Conservation (phyloP, 805 yeast species). For the Candida hungchunana region DNA sequence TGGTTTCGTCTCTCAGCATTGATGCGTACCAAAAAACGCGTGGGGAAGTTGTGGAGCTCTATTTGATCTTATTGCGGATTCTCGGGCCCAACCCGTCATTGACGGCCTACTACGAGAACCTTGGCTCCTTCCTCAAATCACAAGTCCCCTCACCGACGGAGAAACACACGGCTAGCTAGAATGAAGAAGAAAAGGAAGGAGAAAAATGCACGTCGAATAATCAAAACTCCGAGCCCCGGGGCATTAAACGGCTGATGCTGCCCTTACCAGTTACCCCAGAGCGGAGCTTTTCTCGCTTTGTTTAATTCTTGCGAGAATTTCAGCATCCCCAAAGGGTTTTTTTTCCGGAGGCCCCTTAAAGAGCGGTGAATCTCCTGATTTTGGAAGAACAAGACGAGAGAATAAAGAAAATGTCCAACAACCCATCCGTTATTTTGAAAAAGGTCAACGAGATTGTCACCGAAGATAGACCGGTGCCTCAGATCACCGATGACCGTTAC, state of each 20-base stretch:
- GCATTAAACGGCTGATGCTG: neutral
- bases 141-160: slow-evolving; percentile 11
- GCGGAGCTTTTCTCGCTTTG: slow-evolving; percentile 5
- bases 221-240: too few species aligned
- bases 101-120: slow-evolving; percentile 7
- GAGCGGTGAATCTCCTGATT: too few species aligned
- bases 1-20: slow-evolving; percentile 8
- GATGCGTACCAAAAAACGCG: slow-evolving; percentile 23
- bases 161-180: too few species aligned
- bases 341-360: too few species aligned
- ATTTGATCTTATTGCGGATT: slow-evolving; percentile 12
- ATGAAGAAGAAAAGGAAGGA: too few species aligned
- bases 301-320: slow-evolving; percentile 6
- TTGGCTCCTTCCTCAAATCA: slow-evolving; percentile 14
- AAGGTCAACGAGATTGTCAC: slow-evolving; percentile 58
- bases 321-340: neutral
- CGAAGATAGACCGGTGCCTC: slow-evolving; percentile 68
- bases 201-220: too few species aligned
- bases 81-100: slow-evolving; percentile 1
- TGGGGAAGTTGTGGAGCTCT: slow-evolving; percentile 18
- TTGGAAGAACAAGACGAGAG: too few species aligned
- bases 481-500: slow-evolving; percentile 54
- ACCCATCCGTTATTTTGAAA: slow-evolving; percentile 51
- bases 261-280: neutral
- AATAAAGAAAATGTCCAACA: slow-evolving; percentile 20